These are phyloP conservation scores for Aleurites moluccanus DNA, from an alignment of 441 rosid species.

Conservation along the genomic window DNA sequence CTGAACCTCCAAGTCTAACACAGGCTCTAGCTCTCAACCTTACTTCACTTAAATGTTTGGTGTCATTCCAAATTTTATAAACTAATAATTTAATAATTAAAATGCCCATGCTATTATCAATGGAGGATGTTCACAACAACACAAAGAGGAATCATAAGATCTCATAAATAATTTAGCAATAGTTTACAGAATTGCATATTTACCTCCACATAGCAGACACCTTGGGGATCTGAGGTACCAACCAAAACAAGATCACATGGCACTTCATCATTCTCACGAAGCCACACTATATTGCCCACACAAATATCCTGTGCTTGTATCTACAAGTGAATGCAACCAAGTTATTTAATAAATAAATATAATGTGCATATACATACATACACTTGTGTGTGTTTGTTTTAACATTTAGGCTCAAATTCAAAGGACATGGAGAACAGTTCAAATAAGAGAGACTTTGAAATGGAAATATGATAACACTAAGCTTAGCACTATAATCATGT, in stretches of 20 bases:
- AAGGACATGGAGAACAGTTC: background rate
- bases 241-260: constrained; percentile 97
- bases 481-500: constrained; percentile 7
- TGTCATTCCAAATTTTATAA: background rate
- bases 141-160: background rate
- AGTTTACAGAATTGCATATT: constrained; percentile 11
- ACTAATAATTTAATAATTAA: background rate
- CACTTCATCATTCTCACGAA: constrained; percentile 99
- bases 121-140: background rate
- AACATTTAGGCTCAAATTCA: background rate
- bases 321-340: constrained; percentile 44
- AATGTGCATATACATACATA: background rate
- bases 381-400: too few species aligned
- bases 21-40: background rate
- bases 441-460: background rate
- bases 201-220: constrained; percentile 94
- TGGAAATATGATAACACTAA: background rate
- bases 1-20: background rate
- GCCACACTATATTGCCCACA: constrained; percentile 95
- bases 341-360: background rate
- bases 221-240: constrained; percentile 95
- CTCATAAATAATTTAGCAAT: background rate
- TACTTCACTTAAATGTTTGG: background rate
- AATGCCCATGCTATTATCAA: background rate
- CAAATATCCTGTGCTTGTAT: constrained; percentile 85